These are phyloP conservation scores for Aspergillus oerlinghausenensis DNA, from an alignment of 2,329 filamentous ascomycete genomes.

Conservation along the genomic window DNA sequence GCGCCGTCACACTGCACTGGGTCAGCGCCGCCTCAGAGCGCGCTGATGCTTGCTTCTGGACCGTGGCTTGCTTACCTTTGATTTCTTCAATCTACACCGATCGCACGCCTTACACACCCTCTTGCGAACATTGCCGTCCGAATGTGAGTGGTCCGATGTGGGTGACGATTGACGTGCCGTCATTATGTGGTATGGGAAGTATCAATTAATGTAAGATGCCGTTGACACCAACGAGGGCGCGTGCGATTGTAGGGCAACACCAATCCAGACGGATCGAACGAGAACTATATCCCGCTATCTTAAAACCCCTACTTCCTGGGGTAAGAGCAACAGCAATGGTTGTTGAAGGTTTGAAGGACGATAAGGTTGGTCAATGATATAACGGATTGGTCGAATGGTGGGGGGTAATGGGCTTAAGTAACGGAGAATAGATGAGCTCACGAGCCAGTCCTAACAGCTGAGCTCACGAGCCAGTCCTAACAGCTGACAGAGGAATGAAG, in stretches of 20 bases:
- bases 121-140: slow-evolving; percentile 51
- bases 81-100: slow-evolving; percentile 62
- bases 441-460: not conserved
- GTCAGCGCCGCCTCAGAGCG: slow-evolving; percentile 22
- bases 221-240: not conserved
- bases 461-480: slow-evolving; percentile 1
- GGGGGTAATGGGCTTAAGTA: not conserved
- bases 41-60: slow-evolving; percentile 8
- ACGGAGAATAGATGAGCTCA: not conserved
- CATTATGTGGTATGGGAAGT: slow-evolving; percentile 25
- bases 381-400: slow-evolving; percentile 2
- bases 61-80: slow-evolving; percentile 47
- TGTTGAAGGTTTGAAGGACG: slow-evolving; percentile 4
- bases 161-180: slow-evolving; percentile 38
- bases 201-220: not conserved
- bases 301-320: not conserved
- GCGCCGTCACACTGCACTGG: slow-evolving; percentile 53
- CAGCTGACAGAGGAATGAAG: not conserved
- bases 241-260: slow-evolving; percentile 16
- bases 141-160: slow-evolving; percentile 36
- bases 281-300: not conserved
- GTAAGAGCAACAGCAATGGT: slow-evolving; percentile 5
- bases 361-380: slow-evolving; percentile 13
- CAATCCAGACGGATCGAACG: not conserved
- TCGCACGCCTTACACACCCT: slow-evolving; percentile 65